phyloP scores from a whole-genome alignment of 192 early-diverging fungal genomes.

The Coemansia sp. region DNA sequence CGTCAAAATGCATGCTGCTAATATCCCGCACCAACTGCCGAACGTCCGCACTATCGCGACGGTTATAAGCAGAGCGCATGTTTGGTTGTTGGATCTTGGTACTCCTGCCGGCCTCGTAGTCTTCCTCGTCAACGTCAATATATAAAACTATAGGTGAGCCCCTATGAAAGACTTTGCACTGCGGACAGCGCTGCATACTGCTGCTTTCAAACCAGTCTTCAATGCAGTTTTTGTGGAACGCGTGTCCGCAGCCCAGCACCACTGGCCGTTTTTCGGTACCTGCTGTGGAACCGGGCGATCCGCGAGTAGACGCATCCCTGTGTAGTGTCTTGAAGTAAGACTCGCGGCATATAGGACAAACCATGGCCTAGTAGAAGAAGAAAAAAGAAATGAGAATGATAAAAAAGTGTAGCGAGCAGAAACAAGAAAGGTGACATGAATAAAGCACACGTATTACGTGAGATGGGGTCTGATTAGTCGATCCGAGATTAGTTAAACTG shows the following conservation, averaged over 20 bases:
- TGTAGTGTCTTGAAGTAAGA: background rate
- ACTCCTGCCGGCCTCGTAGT: background rate
- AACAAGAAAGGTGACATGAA: background rate
- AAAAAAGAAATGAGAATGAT: background rate
- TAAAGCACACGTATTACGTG: background rate
- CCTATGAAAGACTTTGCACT: background rate
- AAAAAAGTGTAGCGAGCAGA: background rate
- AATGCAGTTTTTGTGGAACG: constrained; percentile 4
- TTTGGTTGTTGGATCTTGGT: background rate
- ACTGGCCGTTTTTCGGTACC: background rate
- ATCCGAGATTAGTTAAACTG: background rate
- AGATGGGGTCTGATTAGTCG: background rate
- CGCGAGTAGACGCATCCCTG: background rate
- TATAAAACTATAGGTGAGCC: background rate
- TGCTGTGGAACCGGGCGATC: background rate
- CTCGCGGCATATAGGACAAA: background rate
- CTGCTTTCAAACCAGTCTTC: background rate
- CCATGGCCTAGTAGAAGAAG: background rate
- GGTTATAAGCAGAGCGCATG: background rate
- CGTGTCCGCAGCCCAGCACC: background rate
- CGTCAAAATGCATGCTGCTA: background rate
- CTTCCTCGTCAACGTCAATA: constrained; percentile 4
- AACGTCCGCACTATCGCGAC: background rate
- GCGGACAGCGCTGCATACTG: background rate
- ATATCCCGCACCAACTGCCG: background rate